Percentiles rank a stretch among this genome's conserved stretches.
Evolutionary conservation across 2,329 filamentous ascomycete species (phyloP).

Genomic region (Fusarium miscanthi): DNA sequence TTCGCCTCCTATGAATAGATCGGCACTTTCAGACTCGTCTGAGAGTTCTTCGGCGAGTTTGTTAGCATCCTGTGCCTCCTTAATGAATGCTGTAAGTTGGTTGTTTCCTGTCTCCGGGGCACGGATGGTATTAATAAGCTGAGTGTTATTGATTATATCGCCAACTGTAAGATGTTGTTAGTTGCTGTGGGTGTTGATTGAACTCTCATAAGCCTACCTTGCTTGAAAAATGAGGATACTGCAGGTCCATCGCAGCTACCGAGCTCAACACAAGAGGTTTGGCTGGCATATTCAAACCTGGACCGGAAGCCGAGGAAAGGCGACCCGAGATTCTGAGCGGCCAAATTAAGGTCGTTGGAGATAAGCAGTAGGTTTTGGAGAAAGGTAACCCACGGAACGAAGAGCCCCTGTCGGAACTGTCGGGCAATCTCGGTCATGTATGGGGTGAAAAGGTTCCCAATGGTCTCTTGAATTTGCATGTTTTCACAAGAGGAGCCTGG

Average conservation of each 20-base stretch:
- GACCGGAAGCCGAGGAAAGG: background rate
- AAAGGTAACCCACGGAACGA: background rate
- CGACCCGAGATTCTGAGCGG: background rate
- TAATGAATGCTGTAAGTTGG: background rate
- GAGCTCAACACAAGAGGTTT: background rate
- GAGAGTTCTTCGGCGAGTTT: background rate
- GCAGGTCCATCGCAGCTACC: background rate
- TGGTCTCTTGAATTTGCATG: background rate
- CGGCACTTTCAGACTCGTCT: background rate
- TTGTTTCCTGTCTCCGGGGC: background rate
- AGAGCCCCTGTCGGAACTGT: background rate
- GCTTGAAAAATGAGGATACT: background rate
- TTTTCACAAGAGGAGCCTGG: background rate
- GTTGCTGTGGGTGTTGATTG: accelerated
- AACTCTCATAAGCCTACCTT: accelerated
- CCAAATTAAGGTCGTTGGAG: background rate
- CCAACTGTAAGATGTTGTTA: background rate
- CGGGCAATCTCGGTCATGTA: background rate
- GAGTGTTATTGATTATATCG: background rate
- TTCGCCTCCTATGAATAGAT: background rate
- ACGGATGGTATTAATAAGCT: background rate
- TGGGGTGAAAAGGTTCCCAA: background rate
- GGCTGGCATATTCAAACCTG: background rate
- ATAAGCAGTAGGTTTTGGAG: background rate
- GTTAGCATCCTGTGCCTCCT: background rate